Percentiles rank a stretch among this genome's conserved stretches.
Evolutionary conservation across 495 filamentous ascomycete species (phyloP).

Genomic region (Daldinia decipiens): DNA sequence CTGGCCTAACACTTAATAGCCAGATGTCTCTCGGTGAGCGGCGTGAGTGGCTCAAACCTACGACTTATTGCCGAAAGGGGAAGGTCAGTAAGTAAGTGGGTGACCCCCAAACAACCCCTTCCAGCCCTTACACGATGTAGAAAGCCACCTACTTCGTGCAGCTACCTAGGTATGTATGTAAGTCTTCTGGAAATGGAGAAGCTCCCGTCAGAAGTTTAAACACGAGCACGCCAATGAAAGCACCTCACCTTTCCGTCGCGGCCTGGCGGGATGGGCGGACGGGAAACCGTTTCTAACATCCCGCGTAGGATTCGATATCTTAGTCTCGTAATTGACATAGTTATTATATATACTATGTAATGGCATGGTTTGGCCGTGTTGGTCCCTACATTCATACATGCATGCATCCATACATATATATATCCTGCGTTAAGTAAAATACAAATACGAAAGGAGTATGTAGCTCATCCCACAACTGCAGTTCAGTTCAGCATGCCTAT

Average conservation of each 20-base stretch:
- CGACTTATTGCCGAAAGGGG: constrained; percentile 24
- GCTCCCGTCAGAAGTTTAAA: constrained; percentile 33
- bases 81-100: constrained; percentile 12
- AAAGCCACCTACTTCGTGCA: background rate
- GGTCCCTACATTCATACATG: background rate
- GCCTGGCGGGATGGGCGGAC: constrained; percentile 18
- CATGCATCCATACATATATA: background rate
- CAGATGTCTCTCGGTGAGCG: constrained; percentile 19
- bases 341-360: background rate
- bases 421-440: background rate
- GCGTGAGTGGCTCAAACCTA: constrained; percentile 23
- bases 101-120: background rate
- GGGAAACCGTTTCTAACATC: constrained; percentile 12
- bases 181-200: background rate
- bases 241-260: constrained; percentile 12
- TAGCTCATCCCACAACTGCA: too few species aligned
- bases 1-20: constrained; percentile 15
- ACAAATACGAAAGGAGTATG: background rate
- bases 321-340: constrained; percentile 7
- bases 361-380: background rate
- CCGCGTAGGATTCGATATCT: constrained; percentile 31
- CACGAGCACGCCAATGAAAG: constrained; percentile 6
- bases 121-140: background rate
- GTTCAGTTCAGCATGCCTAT: too few species aligned
- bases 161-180: background rate